phyloP scores from a whole-genome alignment of 768 basidiomycete genomes.

The Trametes cubensis region DNA sequence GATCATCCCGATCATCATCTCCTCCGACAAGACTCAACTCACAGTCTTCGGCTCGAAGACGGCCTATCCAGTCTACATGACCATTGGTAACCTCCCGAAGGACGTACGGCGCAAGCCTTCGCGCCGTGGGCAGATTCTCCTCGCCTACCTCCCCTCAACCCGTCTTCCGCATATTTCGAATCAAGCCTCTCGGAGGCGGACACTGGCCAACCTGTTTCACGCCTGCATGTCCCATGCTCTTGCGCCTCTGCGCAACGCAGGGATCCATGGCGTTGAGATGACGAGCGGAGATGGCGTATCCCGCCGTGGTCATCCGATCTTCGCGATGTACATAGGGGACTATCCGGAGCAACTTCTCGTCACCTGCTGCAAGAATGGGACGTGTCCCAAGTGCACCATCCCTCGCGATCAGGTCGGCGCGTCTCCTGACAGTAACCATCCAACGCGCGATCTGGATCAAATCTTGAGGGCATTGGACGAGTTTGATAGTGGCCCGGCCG shows the following conservation, averaged over 20 bases:
- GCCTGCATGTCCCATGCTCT: conserved; percentile 36
- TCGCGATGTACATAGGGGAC: conserved; percentile 29
- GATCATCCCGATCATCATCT: conserved; percentile 32
- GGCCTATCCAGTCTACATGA: conserved; percentile 35
- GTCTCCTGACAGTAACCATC: neutral
- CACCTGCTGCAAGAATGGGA: conserved; percentile 18
- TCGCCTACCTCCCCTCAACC: conserved; percentile 31
- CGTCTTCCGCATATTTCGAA: conserved; percentile 19
- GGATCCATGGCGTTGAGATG: conserved; percentile 36
- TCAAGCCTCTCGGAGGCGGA: conserved; percentile 27
- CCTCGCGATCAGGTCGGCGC: neutral
- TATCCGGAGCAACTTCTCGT: conserved; percentile 29
- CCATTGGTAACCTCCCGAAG: conserved; percentile 35
- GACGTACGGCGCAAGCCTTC: conserved; percentile 25
- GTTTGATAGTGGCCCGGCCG: neutral
- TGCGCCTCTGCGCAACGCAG: conserved; percentile 34
- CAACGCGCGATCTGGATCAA: conserved; percentile 3
- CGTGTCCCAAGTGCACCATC: conserved; percentile 18
- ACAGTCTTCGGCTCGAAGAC: conserved; percentile 32
- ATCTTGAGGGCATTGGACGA: neutral
- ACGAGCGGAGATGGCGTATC: conserved; percentile 40
- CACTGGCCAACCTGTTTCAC: conserved; percentile 43
- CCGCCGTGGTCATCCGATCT: conserved; percentile 39
- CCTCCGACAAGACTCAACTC: conserved; percentile 32
- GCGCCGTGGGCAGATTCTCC: conserved; percentile 18